Evolutionary conservation across 257 asterid genomes (phyloP).

Genomic region (Plantago elongata): DNA sequence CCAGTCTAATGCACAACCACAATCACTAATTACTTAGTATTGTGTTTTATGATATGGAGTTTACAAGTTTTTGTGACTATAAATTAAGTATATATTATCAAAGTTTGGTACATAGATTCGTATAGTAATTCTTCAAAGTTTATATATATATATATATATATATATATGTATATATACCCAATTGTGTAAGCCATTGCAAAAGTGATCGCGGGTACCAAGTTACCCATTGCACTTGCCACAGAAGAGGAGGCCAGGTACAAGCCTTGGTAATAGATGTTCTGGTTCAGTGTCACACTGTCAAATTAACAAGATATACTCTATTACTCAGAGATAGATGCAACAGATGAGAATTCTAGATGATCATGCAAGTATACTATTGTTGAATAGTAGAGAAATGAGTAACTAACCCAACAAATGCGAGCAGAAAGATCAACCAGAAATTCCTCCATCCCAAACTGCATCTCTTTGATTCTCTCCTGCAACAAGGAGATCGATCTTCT

Average conservation of each 20-base stretch:
- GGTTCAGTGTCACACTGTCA: constrained; percentile 36
- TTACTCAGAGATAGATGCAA: no score
- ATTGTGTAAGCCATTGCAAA: constrained; percentile 34
- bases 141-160: no score
- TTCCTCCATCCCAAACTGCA: constrained; percentile 10
- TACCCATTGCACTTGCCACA: constrained; percentile 36
- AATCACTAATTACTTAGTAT: no score
- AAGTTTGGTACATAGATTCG: background rate
- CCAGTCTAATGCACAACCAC: constrained; percentile 33
- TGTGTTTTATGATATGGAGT: no score
- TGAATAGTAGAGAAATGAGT: background rate
- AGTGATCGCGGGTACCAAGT: constrained; percentile 43
- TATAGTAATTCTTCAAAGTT: background rate
- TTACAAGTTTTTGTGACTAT: no score
- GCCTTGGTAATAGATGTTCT: constrained; percentile 33
- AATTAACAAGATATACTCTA: background rate
- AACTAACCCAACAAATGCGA: constrained; percentile 9
- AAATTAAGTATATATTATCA: background rate
- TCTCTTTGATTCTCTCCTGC: constrained; percentile 12
- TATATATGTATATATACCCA: constrained; percentile 27
- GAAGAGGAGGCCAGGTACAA: constrained; percentile 34
- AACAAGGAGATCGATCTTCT: background rate
- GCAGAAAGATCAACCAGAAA: constrained; percentile 14
- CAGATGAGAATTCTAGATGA: no score
- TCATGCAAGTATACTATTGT: no score